A percentile compares a stretch with the other conserved stretches of the same genome.
phyloP scores from a whole-genome alignment of 768 basidiomycete genomes.

The Tephrocybe sp. region DNA sequence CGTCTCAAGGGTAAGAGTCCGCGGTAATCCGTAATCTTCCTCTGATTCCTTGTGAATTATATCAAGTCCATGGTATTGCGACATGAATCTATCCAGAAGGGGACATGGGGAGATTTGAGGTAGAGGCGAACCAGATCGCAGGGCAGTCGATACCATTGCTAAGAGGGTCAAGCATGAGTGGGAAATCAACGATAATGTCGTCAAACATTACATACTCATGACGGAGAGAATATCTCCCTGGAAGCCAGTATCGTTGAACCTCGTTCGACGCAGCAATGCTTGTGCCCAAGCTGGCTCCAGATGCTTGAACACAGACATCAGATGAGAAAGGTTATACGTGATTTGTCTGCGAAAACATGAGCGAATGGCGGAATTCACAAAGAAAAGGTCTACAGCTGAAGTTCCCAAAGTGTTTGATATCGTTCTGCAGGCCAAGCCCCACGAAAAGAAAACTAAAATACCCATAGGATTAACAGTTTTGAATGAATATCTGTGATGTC shows the following conservation, averaged over 20 bases:
- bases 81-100: constrained; percentile 46
- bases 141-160: constrained; percentile 76
- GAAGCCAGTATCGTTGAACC: constrained; percentile 76
- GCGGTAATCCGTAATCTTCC: constrained; percentile 72
- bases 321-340: constrained; percentile 64
- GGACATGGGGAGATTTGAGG: constrained; percentile 88
- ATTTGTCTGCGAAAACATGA: constrained; percentile 64
- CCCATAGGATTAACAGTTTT: constrained; percentile 5
- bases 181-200: background rate
- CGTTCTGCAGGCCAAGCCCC: constrained; percentile 81
- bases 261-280: constrained; percentile 71
- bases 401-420: constrained; percentile 65
- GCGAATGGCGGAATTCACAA: too few relatives aligned
- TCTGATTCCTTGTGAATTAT: constrained; percentile 70
- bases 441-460: constrained; percentile 62
- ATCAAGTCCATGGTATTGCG: constrained; percentile 55
- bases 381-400: constrained; percentile 77
- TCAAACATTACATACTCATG: constrained; percentile 51
- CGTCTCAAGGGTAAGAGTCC: constrained; percentile 67
- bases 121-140: constrained; percentile 70
- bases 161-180: background rate
- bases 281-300: constrained; percentile 76
- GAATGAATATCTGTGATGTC: too few relatives aligned
- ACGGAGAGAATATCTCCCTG: constrained; percentile 85
- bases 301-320: constrained; percentile 69